These are phyloP conservation scores for Phytophthora rubi DNA, from an alignment of 352 stramenopile species.

Conservation along the genomic window DNA sequence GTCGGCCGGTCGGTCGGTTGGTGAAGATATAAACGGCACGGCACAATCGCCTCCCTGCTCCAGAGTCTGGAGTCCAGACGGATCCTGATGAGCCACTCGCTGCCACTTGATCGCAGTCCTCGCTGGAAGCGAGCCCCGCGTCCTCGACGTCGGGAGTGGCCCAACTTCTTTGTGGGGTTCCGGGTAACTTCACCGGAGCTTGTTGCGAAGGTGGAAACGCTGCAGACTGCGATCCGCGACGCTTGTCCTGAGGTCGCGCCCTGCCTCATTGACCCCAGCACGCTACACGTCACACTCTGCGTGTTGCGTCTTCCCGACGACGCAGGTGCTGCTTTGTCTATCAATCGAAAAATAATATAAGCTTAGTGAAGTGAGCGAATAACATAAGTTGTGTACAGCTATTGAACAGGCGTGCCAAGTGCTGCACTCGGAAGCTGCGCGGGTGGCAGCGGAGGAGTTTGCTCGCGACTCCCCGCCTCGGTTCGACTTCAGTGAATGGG, in stretches of 20 bases:
- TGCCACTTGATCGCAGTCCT: background rate
- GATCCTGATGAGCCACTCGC: too few relatives aligned
- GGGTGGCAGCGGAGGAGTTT: slow-evolving; percentile 16
- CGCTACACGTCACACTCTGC: slow-evolving; percentile 60
- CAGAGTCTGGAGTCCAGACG: too few relatives aligned
- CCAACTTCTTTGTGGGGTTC: slow-evolving; percentile 63
- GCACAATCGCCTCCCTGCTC: too few relatives aligned
- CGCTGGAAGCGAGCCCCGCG: slow-evolving; percentile 10
- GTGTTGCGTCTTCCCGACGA: slow-evolving; percentile 41
- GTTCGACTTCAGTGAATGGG: slow-evolving; percentile 39
- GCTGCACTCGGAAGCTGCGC: slow-evolving; percentile 18
- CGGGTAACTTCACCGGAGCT: slow-evolving; percentile 34
- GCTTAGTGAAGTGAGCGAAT: background rate
- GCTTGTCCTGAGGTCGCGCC: slow-evolving; percentile 30
- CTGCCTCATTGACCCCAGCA: slow-evolving; percentile 47
- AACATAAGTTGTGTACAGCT: slow-evolving; percentile 13
- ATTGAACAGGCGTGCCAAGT: slow-evolving; percentile 35
- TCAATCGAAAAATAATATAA: background rate
- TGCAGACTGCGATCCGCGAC: slow-evolving; percentile 40
- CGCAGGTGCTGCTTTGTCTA: slow-evolving; percentile 13
- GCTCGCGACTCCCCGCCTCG: slow-evolving; percentile 12
- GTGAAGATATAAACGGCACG: background rate
- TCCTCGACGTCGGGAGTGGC: slow-evolving; percentile 15
- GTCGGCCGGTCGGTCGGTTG: background rate
- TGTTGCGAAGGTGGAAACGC: slow-evolving; percentile 21